These are phyloP conservation scores for Phycomyces blakesleeanus DNA, from an alignment of 192 early-diverging fungal species.

Conservation along the genomic window DNA sequence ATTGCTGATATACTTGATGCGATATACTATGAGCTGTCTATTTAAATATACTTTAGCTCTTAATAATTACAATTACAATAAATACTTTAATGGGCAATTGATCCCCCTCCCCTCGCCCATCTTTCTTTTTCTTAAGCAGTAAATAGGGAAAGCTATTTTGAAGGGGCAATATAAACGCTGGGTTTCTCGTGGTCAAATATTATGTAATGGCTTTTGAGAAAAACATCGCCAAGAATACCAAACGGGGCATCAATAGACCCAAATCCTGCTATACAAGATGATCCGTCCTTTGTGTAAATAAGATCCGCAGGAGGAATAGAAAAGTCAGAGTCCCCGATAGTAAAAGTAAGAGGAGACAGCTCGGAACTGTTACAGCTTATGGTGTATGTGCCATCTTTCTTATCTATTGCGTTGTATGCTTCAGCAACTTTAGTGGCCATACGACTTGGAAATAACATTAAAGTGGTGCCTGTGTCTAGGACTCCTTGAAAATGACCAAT, in stretches of 20 bases:
- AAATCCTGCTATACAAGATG: slow-evolving; percentile 24
- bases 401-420: slow-evolving; percentile 13
- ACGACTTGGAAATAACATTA: slow-evolving; percentile 29
- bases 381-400: slow-evolving; percentile 23
- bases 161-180: slow-evolving; percentile 31
- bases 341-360: slow-evolving; percentile 31
- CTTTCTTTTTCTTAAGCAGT: no score
- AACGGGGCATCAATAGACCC: slow-evolving; percentile 24
- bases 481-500: slow-evolving; percentile 27
- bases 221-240: slow-evolving; percentile 44
- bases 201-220: slow-evolving; percentile 46
- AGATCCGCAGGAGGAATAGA: slow-evolving; percentile 37
- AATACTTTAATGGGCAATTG: no score
- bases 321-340: slow-evolving; percentile 31
- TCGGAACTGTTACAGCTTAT: slow-evolving; percentile 22
- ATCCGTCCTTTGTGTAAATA: slow-evolving; percentile 22
- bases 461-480: slow-evolving; percentile 45
- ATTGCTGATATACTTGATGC: no score
- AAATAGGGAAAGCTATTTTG: background rate
- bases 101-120: no score
- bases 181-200: slow-evolving; percentile 35
- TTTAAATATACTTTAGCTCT: no score
- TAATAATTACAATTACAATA: no score
- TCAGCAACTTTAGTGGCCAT: slow-evolving; percentile 18
- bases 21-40: no score